A percentile compares a stretch with the other conserved stretches of the same genome.
phyloP scores from a whole-genome alignment of 2,329 filamentous ascomycete species.

The Colletotrichum sp. region DNA sequence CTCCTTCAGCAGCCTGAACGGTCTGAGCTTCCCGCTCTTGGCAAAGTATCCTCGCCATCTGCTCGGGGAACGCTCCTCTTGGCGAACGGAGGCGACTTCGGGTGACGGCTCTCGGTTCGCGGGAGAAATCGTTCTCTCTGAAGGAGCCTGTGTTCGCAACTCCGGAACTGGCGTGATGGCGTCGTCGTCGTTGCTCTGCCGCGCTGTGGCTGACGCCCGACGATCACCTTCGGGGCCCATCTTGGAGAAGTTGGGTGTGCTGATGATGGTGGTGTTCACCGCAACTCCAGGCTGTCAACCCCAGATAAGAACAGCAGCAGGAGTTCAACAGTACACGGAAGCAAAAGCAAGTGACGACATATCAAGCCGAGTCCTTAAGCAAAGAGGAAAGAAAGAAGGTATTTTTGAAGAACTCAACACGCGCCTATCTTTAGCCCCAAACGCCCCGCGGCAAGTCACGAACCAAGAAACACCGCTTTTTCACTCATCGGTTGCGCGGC shows the following conservation, averaged over 20 bases:
- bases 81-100: not conserved
- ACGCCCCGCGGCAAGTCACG: not conserved
- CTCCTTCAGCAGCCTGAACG: constrained; percentile 57
- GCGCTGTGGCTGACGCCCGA: not conserved
- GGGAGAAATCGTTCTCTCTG: not conserved
- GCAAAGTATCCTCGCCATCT: constrained; percentile 28
- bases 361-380: not conserved
- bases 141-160: not conserved
- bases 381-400: not conserved
- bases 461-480: not conserved
- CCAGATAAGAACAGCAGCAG: not conserved
- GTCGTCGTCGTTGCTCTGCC: not conserved
- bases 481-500: not conserved
- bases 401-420: not conserved
- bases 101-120: not conserved
- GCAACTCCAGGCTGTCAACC: not conserved
- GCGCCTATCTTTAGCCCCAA: not conserved
- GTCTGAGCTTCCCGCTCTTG: constrained; percentile 48
- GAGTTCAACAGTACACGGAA: not conserved
- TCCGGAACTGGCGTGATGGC: not conserved
- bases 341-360: not conserved
- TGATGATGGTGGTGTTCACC: not conserved
- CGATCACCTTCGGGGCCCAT: not conserved
- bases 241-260: not conserved
- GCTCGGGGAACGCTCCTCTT: not conserved